phyloP scores from a whole-genome alignment of 2,329 filamentous ascomycete species.

The Exophiala sp. region DNA sequence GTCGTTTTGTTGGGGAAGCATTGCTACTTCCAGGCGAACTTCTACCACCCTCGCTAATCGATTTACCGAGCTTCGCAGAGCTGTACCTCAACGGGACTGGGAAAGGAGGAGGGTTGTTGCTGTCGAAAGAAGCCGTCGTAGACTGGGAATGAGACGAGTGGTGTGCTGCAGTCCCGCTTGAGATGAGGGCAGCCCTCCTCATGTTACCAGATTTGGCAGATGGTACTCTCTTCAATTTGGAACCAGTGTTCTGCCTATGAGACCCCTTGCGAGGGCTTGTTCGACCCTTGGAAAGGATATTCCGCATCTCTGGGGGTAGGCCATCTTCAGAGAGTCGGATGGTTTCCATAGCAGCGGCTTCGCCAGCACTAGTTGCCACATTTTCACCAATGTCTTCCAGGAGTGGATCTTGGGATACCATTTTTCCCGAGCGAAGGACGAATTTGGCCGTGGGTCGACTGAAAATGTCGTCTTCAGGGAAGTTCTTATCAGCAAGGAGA shows the following conservation, averaged over 20 bases:
- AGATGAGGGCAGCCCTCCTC: constrained; percentile 74
- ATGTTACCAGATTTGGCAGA: constrained; percentile 57
- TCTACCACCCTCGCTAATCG: constrained; percentile 69
- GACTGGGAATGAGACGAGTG: constrained; percentile 57
- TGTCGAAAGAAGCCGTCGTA: constrained; percentile 44
- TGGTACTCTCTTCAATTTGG: constrained; percentile 25
- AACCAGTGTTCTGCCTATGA: constrained; percentile 15
- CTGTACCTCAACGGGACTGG: constrained; percentile 87
- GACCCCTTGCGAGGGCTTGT: constrained; percentile 12
- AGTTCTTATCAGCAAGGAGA: constrained; percentile 25
- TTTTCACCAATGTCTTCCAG: constrained; percentile 38
- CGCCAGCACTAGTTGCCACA: constrained; percentile 20
- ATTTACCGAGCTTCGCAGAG: constrained; percentile 69
- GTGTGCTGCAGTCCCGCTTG: constrained; percentile 71
- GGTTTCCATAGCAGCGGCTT: constrained; percentile 24
- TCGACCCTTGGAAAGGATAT: constrained; percentile 17
- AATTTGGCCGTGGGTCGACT: constrained; percentile 45
- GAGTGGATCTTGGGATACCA: constrained; percentile 37
- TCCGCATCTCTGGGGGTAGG: constrained; percentile 22
- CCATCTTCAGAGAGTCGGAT: constrained; percentile 27
- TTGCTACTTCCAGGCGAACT: constrained; percentile 66
- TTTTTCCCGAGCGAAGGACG: constrained; percentile 40
- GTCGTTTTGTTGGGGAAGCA: constrained; percentile 54
- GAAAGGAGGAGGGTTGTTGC: constrained; percentile 66
- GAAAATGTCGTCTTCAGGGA: constrained; percentile 44